Conservation (phyloP, 2,329 filamentous ascomycete genomes). For the Hypomyces perniciosus region DNA sequence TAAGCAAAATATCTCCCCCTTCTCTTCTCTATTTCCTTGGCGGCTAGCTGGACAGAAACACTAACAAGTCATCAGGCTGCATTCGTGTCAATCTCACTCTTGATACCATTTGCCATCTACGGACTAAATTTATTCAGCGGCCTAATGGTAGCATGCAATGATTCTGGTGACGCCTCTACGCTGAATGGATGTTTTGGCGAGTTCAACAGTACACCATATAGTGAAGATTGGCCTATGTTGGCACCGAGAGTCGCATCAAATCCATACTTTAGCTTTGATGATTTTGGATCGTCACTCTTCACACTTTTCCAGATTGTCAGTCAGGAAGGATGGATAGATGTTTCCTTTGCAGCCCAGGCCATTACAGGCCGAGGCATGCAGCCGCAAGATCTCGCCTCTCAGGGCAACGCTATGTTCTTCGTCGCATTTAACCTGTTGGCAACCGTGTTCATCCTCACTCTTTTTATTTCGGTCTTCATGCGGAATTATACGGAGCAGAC, state of each 20-base stretch:
- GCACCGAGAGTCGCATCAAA: slow-evolving; percentile 78
- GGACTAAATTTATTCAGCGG: slow-evolving; percentile 90
- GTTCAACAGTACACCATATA: slow-evolving; percentile 68
- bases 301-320: slow-evolving; percentile 98
- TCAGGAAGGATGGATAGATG: slow-evolving; percentile 94
- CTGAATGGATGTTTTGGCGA: slow-evolving; percentile 79
- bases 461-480: slow-evolving; percentile 99
- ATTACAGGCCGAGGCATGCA: slow-evolving; percentile 74
- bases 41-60: not conserved
- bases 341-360: slow-evolving; percentile 77
- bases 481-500: slow-evolving; percentile 99
- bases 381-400: slow-evolving; percentile 60
- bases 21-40: not conserved
- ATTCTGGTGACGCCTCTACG: slow-evolving; percentile 48
- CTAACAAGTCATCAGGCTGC: slow-evolving; percentile 51
- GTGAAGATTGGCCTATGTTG: slow-evolving; percentile 68
- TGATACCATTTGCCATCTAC: slow-evolving; percentile 96
- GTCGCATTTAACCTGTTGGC: slow-evolving; percentile 93
- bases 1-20: slow-evolving; percentile 34
- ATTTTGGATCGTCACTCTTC: slow-evolving; percentile 89
- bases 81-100: slow-evolving; percentile 86
- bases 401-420: slow-evolving; percentile 91
- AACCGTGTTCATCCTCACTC: slow-evolving; percentile 90
- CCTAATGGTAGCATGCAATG: slow-evolving; percentile 71
- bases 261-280: slow-evolving; percentile 85